A percentile compares a stretch with the other conserved stretches of the same genome.
Evolutionary conservation across 2,329 filamentous ascomycete genomes (phyloP).

Genomic region (Talaromyces sp.): DNA sequence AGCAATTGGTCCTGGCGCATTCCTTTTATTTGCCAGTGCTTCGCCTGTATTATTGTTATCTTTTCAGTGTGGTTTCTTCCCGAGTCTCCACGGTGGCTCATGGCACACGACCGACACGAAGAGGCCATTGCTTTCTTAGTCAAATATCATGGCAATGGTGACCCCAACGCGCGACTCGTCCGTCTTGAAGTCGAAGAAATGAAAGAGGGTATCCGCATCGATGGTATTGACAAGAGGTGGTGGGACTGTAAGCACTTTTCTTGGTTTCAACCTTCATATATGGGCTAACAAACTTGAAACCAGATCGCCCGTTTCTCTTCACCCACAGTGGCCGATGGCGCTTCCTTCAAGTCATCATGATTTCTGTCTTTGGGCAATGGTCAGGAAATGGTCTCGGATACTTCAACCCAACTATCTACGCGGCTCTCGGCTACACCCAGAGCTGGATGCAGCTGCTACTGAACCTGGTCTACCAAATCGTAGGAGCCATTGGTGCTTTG

Average conservation of each 20-base stretch:
- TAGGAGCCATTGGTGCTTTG: slow-evolving; percentile 43
- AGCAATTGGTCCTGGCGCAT: slow-evolving; percentile 54
- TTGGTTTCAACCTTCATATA: not conserved
- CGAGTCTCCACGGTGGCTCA: slow-evolving; percentile 54
- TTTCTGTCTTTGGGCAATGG: slow-evolving; percentile 48
- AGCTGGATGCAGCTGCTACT: slow-evolving; percentile 37
- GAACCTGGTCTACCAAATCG: slow-evolving; percentile 44
- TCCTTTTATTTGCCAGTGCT: slow-evolving; percentile 60
- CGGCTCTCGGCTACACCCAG: slow-evolving; percentile 19
- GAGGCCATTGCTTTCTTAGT: slow-evolving; percentile 57
- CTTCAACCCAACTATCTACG: slow-evolving; percentile 46
- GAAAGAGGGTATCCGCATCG: slow-evolving; percentile 35
- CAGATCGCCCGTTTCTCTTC: slow-evolving; percentile 41
- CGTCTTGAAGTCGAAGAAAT: slow-evolving; percentile 39
- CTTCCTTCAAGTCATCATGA: slow-evolving; percentile 45
- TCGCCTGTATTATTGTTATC: slow-evolving; percentile 54
- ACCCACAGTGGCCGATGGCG: slow-evolving; percentile 45
- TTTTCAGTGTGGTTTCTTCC: slow-evolving; percentile 57
- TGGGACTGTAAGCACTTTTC: slow-evolving; percentile 39
- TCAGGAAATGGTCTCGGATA: slow-evolving; percentile 48
- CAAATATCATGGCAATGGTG: slow-evolving; percentile 59
- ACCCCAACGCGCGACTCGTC: slow-evolving; percentile 47
- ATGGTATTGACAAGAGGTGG: slow-evolving; percentile 44
- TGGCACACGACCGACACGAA: slow-evolving; percentile 36
- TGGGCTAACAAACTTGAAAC: not conserved